Percentiles rank a stretch among this genome's conserved stretches.
Conservation (phyloP, 1,284 basidiomycete genomes). For the Pterula multifida region DNA sequence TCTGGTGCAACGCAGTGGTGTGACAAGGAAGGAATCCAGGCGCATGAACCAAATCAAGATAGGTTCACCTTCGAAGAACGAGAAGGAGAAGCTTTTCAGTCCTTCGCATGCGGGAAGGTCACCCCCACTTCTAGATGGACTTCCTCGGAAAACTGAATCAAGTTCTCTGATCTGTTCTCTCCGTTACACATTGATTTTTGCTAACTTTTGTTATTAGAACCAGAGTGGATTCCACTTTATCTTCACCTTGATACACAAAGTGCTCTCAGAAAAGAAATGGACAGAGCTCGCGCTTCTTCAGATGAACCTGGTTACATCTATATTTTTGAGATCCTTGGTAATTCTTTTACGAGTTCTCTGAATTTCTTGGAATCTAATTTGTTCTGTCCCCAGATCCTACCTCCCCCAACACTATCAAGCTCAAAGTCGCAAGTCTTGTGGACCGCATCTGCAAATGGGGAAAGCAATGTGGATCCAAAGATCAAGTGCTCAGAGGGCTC, state of each 20-base stretch:
- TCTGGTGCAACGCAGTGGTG: too few relatives aligned
- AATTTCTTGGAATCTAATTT: too few relatives aligned
- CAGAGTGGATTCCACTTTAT: conserved; percentile 63
- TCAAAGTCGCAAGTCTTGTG: conserved; percentile 37
- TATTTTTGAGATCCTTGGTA: conserved; percentile 63
- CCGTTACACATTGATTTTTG: conserved; percentile 6
- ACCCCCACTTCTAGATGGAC: conserved; percentile 44
- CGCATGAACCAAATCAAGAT: too few relatives aligned
- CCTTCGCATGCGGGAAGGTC: too few relatives aligned
- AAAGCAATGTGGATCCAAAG: conserved; percentile 48
- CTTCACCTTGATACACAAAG: conserved; percentile 49
- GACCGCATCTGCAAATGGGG: conserved; percentile 59
- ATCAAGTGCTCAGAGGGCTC: conserved; percentile 36
- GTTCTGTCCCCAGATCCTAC: conserved; percentile 21
- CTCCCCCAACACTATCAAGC: conserved; percentile 21
- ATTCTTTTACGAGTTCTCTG: too few relatives aligned
- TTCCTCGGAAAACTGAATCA: too few relatives aligned
- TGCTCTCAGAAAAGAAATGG: conserved; percentile 58
- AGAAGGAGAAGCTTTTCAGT: too few relatives aligned
- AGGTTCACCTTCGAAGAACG: conserved; percentile 34
- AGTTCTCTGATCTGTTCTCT: too few relatives aligned
- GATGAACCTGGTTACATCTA: conserved; percentile 70
- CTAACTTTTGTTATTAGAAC: conserved; percentile 1
- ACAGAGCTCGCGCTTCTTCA: conserved; percentile 40
- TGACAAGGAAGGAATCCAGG: too few relatives aligned